A percentile compares a stretch with the other conserved stretches of the same genome.
Conservation (phyloP, 106 monocot genomes). For the Triglochin maritima region DNA sequence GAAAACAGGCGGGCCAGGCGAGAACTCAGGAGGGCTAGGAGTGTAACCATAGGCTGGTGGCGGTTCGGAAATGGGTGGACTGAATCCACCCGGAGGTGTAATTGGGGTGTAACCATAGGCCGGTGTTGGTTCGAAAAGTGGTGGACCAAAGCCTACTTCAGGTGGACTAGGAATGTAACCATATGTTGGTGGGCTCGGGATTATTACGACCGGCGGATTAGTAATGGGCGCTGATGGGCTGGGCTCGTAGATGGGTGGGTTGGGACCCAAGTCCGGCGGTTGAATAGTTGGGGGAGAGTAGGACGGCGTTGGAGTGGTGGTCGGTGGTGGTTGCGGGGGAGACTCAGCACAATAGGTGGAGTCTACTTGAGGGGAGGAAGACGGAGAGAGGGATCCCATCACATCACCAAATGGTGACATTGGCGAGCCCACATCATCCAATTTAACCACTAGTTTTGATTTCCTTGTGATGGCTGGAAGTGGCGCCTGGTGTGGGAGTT, state of each 20-base stretch:
- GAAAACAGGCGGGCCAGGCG: slow-evolving; percentile 29
- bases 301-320: slow-evolving; percentile 11
- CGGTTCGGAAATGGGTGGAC: too few relatives aligned
- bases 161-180: too few relatives aligned
- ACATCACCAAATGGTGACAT: slow-evolving; percentile 25
- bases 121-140: too few relatives aligned
- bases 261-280: not conserved
- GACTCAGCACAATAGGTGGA: slow-evolving; percentile 37
- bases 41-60: too few relatives aligned
- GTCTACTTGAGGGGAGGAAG: slow-evolving; percentile 14
- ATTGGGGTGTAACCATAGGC: too few relatives aligned
- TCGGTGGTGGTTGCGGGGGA: slow-evolving; percentile 16
- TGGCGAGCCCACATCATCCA: slow-evolving; percentile 14
- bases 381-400: slow-evolving; percentile 24
- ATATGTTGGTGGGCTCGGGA: slow-evolving; percentile 7
- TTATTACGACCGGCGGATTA: not conserved
- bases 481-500: too few relatives aligned
- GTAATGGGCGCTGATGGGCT: not conserved
- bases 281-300: slow-evolving; percentile 4
- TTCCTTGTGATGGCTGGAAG: too few relatives aligned
- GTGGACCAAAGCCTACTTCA: too few relatives aligned
- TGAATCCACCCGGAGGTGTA: too few relatives aligned
- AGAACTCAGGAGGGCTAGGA: slow-evolving; percentile 2
- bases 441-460: too few relatives aligned
- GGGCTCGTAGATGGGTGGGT: too few relatives aligned